A percentile compares a stretch with the other conserved stretches of the same genome.
Conservation (phyloP, 352 stramenopile species). For the Pythium biforme region DNA sequence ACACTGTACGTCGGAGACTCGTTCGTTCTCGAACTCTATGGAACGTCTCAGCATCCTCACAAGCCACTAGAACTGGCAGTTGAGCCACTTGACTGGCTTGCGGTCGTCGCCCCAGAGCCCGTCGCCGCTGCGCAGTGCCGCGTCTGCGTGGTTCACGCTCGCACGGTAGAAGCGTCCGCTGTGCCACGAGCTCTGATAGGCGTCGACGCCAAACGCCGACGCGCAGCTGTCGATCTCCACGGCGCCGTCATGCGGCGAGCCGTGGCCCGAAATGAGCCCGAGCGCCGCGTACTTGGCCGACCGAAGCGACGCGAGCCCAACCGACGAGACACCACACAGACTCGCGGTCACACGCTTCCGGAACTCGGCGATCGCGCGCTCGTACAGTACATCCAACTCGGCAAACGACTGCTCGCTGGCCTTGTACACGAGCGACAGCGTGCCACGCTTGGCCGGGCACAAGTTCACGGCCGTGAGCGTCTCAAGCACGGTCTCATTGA, state of each 20-base stretch:
- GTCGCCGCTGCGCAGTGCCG: conserved; percentile 26
- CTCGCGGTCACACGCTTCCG: conserved; percentile 1
- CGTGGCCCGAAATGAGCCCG: conserved; percentile 6
- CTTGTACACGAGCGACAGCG: conserved; percentile 4
- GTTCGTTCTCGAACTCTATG: too few species aligned
- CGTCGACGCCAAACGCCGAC: background rate
- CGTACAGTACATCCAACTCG: conserved; percentile 20
- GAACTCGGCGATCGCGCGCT: conserved; percentile 2
- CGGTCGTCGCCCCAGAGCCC: conserved; percentile 29
- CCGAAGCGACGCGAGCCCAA: conserved; percentile 13
- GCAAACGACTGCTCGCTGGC: background rate
- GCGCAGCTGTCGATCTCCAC: conserved; percentile 33
- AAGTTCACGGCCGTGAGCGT: conserved; percentile 2
- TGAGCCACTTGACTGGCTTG: conserved; percentile 39
- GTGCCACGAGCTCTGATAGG: conserved; percentile 20
- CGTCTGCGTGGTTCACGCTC: conserved; percentile 34
- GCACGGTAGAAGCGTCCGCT: conserved; percentile 28
- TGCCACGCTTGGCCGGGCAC: conserved; percentile 7
- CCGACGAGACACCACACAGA: conserved; percentile 28
- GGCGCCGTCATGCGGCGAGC: conserved; percentile 27
- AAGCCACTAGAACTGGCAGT: conserved; percentile 28
- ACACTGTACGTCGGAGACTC: too few species aligned
- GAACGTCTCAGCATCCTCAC: background rate
- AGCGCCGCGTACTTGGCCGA: conserved; percentile 9
- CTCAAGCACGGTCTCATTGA: conserved; percentile 1